phyloP scores from a whole-genome alignment of 495 filamentous ascomycete genomes.

The Penicillium pancosmium region DNA sequence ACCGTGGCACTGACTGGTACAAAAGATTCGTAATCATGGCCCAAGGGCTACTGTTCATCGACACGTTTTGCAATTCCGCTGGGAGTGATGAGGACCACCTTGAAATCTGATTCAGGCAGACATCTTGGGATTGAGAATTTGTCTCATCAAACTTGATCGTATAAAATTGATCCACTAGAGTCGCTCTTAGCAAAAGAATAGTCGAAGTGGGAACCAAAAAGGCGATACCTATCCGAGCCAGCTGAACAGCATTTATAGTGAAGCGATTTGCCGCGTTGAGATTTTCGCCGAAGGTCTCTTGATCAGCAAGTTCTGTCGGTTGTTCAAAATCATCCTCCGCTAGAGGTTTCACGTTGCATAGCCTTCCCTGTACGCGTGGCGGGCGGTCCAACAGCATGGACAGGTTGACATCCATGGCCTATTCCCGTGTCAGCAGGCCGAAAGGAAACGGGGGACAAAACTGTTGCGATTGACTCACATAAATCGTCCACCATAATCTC shows the following conservation, averaged over 20 bases:
- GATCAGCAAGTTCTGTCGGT: background rate
- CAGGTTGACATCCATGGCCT: constrained; percentile 18
- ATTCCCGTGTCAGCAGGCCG: background rate
- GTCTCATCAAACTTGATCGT: constrained; percentile 15
- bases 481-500: constrained; percentile 18
- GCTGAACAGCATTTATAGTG: constrained; percentile 8
- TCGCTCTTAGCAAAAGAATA: background rate
- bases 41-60: constrained; percentile 11
- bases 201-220: background rate
- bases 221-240: constrained; percentile 15
- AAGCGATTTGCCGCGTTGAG: constrained; percentile 4
- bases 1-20: constrained; percentile 9
- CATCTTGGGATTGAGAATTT: constrained; percentile 14
- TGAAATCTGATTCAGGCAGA: constrained; percentile 17
- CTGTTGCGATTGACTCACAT: constrained; percentile 4
- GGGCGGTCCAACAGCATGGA: constrained; percentile 18
- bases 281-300: background rate
- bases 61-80: constrained; percentile 3
- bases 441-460: background rate
- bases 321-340: constrained; percentile 12
- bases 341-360: constrained; percentile 15
- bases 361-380: constrained; percentile 16
- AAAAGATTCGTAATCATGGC: constrained; percentile 15
- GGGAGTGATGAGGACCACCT: constrained; percentile 7
- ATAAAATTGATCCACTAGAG: constrained; percentile 15